Evolutionary conservation across 305 asterid genomes (phyloP), one percentile per base, ranked within the genome.

Genomic region (Lippia alba): DNA sequence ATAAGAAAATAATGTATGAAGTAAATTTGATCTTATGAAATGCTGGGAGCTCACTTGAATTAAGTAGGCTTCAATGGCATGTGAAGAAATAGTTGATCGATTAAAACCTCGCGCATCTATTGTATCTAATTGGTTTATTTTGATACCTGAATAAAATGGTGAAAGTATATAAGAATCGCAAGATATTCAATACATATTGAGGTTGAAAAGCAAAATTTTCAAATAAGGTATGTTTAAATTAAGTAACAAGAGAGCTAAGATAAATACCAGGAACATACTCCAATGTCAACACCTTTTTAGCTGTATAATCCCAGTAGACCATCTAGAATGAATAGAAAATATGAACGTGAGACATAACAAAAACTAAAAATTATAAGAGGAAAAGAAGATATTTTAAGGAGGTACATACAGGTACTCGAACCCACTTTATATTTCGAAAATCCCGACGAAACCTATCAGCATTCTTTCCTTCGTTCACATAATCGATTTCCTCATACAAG

Each of bases 351-450:
- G 41, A 33, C 54, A 61, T 16, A 66, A 66, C 33, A 55, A 24
- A 55, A 11, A 17, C 39, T 49, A 64, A 56, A 64, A 51, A 54
- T 17, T 64, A 66, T 45, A 24, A 16, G 56, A 46, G 14, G 55
- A 39, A 33, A 58, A 49, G 32, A 61, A 32, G 12, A 54, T 14
- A 30, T 39, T 40, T 39, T 12, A 59, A 73, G 54, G 59, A 77
- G 88, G 82, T 76, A 88, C 97, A 74, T 94, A 94, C 99, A 82
- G 99, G 99, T 49, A 94, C 96, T 71, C 99, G 92, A 79, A 91
- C 96, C 99, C 99, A 94, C 89, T 94, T 94, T 77, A 87, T 80
- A 81, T 94, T 94, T 71, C 99, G 88, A 74, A 94, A 94, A 80
- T 94, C 99, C 61, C 97, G 91, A 41, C 96, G 95, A 61, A 94